Percentiles rank a stretch among this genome's conserved stretches.
Conservation (phyloP, 495 filamentous ascomycete genomes). For the Chaetomidium leptoderma region DNA sequence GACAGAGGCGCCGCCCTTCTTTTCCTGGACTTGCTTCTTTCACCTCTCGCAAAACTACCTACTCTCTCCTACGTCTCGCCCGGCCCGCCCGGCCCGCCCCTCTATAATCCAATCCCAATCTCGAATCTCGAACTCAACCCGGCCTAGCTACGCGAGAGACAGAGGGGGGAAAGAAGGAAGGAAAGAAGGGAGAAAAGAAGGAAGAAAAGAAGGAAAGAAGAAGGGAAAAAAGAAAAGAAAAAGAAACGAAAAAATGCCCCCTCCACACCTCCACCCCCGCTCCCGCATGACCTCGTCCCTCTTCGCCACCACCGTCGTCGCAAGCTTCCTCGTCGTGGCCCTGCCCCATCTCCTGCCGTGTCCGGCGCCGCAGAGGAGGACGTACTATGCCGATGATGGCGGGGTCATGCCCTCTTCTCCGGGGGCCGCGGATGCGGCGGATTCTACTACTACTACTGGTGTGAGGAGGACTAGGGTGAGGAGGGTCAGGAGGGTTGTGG, state of each 20-base stretch:
- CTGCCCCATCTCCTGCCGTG: conserved; percentile 92
- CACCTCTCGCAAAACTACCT: not conserved
- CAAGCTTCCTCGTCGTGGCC: conserved; percentile 85
- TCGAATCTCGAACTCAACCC: not conserved
- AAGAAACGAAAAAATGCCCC: conserved; percentile 57
- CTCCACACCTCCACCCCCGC: conserved; percentile 86
- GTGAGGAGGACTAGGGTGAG: conserved; percentile 51
- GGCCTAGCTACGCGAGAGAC: no score
- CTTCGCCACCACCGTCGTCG: conserved; percentile 89
- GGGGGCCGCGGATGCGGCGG: no score
- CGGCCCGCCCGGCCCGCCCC: not conserved
- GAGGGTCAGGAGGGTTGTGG: conserved; percentile 41
- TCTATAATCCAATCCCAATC: not conserved
- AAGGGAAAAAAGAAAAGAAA: not conserved
- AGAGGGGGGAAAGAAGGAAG: not conserved
- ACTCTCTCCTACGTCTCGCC: not conserved
- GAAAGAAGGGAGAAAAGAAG: no score
- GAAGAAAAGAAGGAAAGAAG: not conserved
- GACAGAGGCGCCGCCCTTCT: no score
- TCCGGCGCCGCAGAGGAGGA: conserved; percentile 66
- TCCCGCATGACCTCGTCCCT: conserved; percentile 86
- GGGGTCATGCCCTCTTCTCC: no score
- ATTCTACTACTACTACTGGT: not conserved
- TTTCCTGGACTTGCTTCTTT: no score
- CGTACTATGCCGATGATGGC: conserved; percentile 64